Evolutionary conservation across 768 basidiomycete species (phyloP), one percentile per base, ranked within the genome.

Genomic region (Naganishia friedmannii): DNA sequence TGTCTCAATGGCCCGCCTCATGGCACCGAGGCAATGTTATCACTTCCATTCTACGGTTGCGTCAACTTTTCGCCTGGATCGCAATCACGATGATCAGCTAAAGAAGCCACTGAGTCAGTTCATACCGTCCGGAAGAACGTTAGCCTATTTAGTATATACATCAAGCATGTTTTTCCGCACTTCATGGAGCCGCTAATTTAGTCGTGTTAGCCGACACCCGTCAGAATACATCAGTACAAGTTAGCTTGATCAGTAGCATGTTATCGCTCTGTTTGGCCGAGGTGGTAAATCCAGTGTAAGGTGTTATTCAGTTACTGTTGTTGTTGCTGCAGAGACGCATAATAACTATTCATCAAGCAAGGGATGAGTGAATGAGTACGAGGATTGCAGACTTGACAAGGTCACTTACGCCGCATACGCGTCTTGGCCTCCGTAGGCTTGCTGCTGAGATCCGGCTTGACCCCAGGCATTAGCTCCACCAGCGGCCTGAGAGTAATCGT

Each of bases 331-430:
- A 73, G 29, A 12, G 63, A 66, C 37, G 72, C 72, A 32, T 73
- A 73, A 58, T 73, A 73, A 23, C 72, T 73, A 48, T n/a, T 15
- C 48, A 19, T 29, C 23, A 54, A n/a, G 23, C 19, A 29, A 58
- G 8, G 63, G 9, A 42, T 29, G 2, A 65, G 53, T 32, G 17
- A 2, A 5, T 34, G 15, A 42, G 42, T 3, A 37, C 34, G 31
- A 37, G 19, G 6, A 21, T 34, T 15, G 23, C 21, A 15, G 45
- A 51, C 29, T 17, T 5, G 4, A 6, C 9, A 48, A 39, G 2
- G 45, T 19, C 15, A 53, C 78, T 70, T 66, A 80, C 79, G 79
- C 73, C 68, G 79, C 77, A 71, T 80, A 78, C 32, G 77, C 74
- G 57, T 78, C 78, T 67, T 69, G 77, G 42, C 72, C 75, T 45